Base-by-base conservation (phyloP, 2,329 filamentous ascomycete genomes). In the Onygena corvina region DNA sequence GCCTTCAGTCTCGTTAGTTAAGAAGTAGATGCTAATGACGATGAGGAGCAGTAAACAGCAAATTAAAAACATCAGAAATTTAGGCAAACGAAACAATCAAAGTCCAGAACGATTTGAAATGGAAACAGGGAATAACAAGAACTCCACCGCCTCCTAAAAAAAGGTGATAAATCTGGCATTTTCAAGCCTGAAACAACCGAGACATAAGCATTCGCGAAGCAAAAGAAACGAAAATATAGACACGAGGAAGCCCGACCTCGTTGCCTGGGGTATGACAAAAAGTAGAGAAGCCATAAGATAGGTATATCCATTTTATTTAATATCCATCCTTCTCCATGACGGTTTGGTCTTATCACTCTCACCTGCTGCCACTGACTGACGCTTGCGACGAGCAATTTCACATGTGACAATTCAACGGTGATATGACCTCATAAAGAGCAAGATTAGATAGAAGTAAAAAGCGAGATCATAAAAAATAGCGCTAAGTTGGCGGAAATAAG, bases 61-160 rank as follows among this genome's bases (percentile, higher is more conserved):
- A n/a, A n/a, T n/a, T n/a, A n/a, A n/a, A n/a, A n/a, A n/a, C n/a
- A n/a, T n/a, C n/a, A n/a, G n/a, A n/a, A n/a, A n/a, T n/a, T n/a
- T n/a, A n/a, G n/a, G n/a, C n/a, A n/a, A n/a, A n/a, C n/a, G n/a
- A n/a, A n/a, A n/a, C n/a, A n/a, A n/a, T n/a, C n/a, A n/a, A n/a
- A n/a, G n/a, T n/a, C n/a, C n/a, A n/a, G n/a, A n/a, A n/a, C n/a
- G n/a, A n/a, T n/a, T n/a, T n/a, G n/a, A n/a, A n/a, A n/a, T n/a
- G n/a, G n/a, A n/a, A n/a, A n/a, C n/a, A n/a, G n/a, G n/a, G n/a
- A n/a, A 16, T 18, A 38, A 14, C 34, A 18, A 18, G 27, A 42
- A 42, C 38, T 42, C 38, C 38, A 42, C 29, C 29, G 9, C 29
- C 38, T 42, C 38, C 38, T n/a, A n/a, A 5, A 35, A 14, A 40